A percentile compares a stretch with the other conserved stretches of the same genome.
Evolutionary conservation across 139 green algal species (phyloP).

Genomic region (Chlorokybus atmophyticus): DNA sequence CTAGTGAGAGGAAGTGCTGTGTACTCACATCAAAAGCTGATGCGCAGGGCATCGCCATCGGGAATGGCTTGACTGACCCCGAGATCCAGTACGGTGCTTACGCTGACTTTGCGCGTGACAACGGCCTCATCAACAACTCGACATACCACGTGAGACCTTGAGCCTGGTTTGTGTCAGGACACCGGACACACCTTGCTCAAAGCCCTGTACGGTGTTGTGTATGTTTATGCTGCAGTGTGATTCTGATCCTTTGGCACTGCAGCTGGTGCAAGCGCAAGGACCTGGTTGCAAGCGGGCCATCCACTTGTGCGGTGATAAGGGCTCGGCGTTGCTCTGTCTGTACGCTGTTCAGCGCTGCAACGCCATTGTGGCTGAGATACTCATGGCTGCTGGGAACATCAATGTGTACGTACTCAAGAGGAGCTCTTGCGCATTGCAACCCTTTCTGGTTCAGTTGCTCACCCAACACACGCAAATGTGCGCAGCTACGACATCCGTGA

Average conservation of each 20-base stretch:
- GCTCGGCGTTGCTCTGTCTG: slow-evolving; percentile 5
- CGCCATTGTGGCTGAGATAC: slow-evolving; percentile 13
- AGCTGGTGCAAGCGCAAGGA: not conserved
- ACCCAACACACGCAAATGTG: too few species aligned
- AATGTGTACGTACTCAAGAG: too few species aligned
- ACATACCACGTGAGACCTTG: not conserved
- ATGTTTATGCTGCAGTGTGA: not conserved
- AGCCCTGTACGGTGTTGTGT: not conserved
- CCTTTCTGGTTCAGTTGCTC: too few species aligned
- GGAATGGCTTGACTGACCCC: slow-evolving; percentile 87
- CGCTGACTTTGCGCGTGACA: slow-evolving; percentile 55
- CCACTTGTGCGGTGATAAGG: slow-evolving; percentile 4
- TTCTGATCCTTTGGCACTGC: not conserved
- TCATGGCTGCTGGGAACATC: slow-evolving; percentile 8
- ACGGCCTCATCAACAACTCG: slow-evolving; percentile 48
- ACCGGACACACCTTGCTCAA: too few species aligned
- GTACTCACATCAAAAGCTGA: too few species aligned
- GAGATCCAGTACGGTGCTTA: slow-evolving; percentile 65
- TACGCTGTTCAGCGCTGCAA: slow-evolving; percentile 12
- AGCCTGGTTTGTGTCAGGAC: too few species aligned
- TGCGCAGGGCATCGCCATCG: slow-evolving; percentile 63
- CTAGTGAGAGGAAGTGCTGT: too few species aligned
- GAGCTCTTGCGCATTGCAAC: too few species aligned
- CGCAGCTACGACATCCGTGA: slow-evolving; percentile 40
- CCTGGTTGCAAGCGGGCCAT: not conserved